phyloP scores from a whole-genome alignment of 805 yeast genomes.

The Ogataea paradorogensis region DNA sequence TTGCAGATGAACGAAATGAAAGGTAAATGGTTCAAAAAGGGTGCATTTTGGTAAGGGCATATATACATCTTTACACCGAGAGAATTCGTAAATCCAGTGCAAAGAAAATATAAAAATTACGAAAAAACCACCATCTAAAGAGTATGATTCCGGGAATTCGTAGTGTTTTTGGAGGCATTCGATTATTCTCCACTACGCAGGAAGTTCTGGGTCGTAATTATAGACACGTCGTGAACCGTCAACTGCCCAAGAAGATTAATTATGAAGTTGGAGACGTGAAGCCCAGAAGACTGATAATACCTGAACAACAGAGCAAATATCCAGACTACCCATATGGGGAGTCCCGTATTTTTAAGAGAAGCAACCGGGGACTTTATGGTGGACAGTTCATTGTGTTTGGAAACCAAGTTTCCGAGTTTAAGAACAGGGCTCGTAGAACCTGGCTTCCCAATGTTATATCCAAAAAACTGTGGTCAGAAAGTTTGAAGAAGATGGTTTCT shows the following conservation, averaged over 20 bases:
- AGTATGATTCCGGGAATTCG: not conserved
- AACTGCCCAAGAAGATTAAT: conserved; percentile 41
- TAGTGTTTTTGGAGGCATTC: conserved; percentile 2
- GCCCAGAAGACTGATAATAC: conserved; percentile 41
- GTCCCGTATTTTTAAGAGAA: conserved; percentile 72
- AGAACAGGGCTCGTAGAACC: conserved; percentile 66
- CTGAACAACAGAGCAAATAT: conserved; percentile 40
- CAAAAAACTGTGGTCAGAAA: conserved; percentile 81
- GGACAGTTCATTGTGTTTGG: conserved; percentile 80
- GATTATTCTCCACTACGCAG: conserved; percentile 26
- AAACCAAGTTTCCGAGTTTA: conserved; percentile 70
- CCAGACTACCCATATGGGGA: conserved; percentile 82
- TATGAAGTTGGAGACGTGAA: conserved; percentile 52
- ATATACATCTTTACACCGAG: conserved; percentile 8
- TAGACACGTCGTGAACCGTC: conserved; percentile 46
- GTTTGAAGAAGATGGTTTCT: conserved; percentile 54
- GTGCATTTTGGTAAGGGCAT: conserved; percentile 24
- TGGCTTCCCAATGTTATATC: conserved; percentile 82
- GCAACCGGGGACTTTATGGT: conserved; percentile 87
- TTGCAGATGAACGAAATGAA: conserved; percentile 38
- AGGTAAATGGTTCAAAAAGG: conserved; percentile 35
- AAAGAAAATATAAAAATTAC: not conserved
- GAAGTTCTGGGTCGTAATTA: conserved; percentile 28
- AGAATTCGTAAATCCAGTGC: not conserved
- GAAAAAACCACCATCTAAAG: not conserved